Conservation (phyloP, 495 filamentous ascomycete genomes). For the Penicillium crystallinum region DNA sequence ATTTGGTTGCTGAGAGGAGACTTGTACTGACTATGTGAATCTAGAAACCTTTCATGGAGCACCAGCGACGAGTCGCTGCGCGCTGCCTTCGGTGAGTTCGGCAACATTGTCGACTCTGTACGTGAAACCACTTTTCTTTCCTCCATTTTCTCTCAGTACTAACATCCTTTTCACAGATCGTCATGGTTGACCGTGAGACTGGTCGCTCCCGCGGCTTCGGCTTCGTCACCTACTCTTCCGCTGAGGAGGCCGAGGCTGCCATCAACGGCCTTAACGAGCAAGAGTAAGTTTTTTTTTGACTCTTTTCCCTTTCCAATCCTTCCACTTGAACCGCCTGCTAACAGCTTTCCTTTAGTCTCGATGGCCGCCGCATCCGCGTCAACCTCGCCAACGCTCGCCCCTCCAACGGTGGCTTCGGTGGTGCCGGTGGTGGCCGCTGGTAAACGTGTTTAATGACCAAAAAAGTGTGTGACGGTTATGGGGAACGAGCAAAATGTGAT, state of each 20-base stretch:
- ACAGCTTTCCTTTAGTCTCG: constrained; percentile 7
- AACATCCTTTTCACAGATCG: constrained; percentile 3
- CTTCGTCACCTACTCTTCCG: constrained; percentile 13
- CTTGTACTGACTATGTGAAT: background rate
- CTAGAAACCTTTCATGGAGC: constrained; percentile 15
- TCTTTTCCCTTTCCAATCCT: background rate
- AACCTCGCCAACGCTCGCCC: constrained; percentile 14
- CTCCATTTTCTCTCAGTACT: background rate
- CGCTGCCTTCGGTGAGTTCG: constrained; percentile 7
- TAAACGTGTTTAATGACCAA: constrained; percentile 1
- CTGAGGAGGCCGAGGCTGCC: constrained; percentile 8
- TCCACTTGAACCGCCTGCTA: background rate
- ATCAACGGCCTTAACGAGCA: constrained; percentile 9
- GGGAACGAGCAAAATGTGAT: constrained; percentile 1
- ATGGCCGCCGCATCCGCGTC: constrained; percentile 12
- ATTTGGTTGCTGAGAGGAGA: background rate
- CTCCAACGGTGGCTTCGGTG: background rate
- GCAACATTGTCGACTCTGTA: constrained; percentile 10
- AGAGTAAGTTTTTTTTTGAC: constrained; percentile 9
- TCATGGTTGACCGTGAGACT: constrained; percentile 18
- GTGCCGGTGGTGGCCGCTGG: background rate
- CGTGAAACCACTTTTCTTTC: background rate
- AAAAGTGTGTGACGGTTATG: background rate
- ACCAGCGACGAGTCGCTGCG: constrained; percentile 9
- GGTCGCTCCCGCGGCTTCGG: constrained; percentile 18